These are phyloP conservation scores for Venturia carpophila DNA, from an alignment of 2,329 filamentous ascomycete genomes.

Conservation along the genomic window DNA sequence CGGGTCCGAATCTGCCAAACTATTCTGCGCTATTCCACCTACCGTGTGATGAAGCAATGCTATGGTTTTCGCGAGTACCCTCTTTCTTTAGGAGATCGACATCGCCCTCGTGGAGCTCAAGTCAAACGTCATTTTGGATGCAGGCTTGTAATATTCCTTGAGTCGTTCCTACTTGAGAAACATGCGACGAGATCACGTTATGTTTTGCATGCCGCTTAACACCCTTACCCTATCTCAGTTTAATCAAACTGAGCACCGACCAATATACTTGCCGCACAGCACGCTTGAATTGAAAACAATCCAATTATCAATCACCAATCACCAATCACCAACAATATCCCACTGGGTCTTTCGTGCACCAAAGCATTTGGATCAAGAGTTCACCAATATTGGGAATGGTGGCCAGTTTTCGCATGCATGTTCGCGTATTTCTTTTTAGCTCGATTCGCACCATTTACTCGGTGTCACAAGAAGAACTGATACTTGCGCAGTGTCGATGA, in stretches of 20 bases:
- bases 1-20: too few species aligned
- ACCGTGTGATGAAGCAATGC: too few species aligned
- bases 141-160: neutral
- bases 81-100: too few species aligned
- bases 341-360: neutral
- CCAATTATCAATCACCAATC: neutral
- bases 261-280: neutral
- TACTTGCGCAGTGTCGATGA: too few species aligned
- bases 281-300: neutral
- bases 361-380: neutral
- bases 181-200: constrained; percentile 6
- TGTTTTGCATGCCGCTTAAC: neutral
- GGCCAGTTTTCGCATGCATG: neutral
- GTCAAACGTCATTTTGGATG: neutral
- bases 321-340: neutral
- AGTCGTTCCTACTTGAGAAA: neutral
- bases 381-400: neutral
- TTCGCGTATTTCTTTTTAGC: too few species aligned
- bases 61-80: too few species aligned
- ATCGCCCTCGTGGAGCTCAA: too few species aligned
- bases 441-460: too few species aligned
- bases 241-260: constrained; percentile 6
- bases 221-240: neutral
- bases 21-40: too few species aligned
- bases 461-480: too few species aligned